Percentiles rank a stretch among this genome's conserved stretches.
Conservation (phyloP, 1,284 basidiomycete genomes). For the Cystobasidium pallidum region DNA sequence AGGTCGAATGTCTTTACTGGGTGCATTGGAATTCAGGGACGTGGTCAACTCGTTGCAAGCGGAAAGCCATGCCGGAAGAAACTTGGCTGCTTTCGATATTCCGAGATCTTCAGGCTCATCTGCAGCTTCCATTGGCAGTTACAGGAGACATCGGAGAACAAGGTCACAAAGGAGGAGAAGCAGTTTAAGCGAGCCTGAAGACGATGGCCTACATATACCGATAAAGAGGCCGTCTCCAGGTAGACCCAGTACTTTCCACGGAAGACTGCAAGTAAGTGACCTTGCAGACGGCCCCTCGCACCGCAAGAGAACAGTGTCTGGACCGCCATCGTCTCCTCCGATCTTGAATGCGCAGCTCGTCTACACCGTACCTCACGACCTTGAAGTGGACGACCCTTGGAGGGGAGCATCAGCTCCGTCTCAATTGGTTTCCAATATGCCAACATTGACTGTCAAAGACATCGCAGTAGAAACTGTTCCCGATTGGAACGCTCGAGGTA, state of each 20-base stretch:
- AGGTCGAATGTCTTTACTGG: conserved; percentile 68
- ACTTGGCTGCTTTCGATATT: conserved; percentile 27
- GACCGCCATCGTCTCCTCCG: background rate
- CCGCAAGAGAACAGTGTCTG: conserved; percentile 11
- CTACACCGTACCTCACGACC: conserved; percentile 30
- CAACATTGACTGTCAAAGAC: conserved; percentile 14
- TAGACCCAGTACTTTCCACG: conserved; percentile 14
- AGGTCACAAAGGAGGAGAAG: background rate
- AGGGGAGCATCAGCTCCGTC: conserved; percentile 14
- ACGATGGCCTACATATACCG: conserved; percentile 4
- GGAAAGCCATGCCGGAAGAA: conserved; percentile 52
- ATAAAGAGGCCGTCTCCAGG: conserved; percentile 4
- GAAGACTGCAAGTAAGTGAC: background rate
- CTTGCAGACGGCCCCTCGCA: background rate
- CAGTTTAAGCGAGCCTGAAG: conserved; percentile 37
- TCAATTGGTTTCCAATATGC: background rate
- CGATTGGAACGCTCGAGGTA: conserved; percentile 24
- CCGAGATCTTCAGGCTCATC: conserved; percentile 18
- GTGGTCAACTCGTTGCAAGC: conserved; percentile 77
- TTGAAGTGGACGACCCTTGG: conserved; percentile 51
- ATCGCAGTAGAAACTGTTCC: conserved; percentile 23
- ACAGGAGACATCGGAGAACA: conserved; percentile 12
- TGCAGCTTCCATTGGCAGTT: background rate
- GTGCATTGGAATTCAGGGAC: conserved; percentile 89
- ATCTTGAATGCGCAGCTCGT: background rate